These are phyloP conservation scores for Helotiales sp. DNA, from an alignment of 2,329 filamentous ascomycete species.

Conservation along the genomic window DNA sequence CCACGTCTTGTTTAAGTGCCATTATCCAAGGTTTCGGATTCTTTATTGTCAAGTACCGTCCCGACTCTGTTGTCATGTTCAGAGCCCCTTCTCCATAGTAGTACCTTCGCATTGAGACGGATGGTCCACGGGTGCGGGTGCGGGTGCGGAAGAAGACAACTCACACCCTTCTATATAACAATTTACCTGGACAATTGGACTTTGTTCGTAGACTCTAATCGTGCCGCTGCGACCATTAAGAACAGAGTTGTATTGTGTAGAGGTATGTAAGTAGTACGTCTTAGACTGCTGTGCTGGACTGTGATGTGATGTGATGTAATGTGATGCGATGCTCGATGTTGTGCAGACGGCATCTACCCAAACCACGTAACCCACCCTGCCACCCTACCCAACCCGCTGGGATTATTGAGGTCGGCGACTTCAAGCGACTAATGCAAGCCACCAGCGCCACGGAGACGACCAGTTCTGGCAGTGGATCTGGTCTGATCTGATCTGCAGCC, in stretches of 20 bases:
- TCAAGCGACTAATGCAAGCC: slow-evolving; percentile 3
- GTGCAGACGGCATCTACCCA: slow-evolving; percentile 5
- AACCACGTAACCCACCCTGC: background rate
- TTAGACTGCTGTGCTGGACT: too few species aligned
- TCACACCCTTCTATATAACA: background rate
- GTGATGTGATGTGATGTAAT: too few species aligned
- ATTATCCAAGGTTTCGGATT: background rate
- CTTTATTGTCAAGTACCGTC: background rate
- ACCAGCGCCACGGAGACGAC: background rate
- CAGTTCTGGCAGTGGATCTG: too few species aligned
- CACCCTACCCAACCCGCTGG: background rate
- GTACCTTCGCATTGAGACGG: too few species aligned
- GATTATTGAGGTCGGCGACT: slow-evolving; percentile 15
- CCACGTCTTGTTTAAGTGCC: background rate
- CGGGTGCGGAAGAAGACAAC: background rate
- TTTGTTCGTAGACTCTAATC: too few species aligned
- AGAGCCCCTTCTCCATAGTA: background rate
- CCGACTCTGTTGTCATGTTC: background rate
- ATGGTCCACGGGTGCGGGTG: background rate
- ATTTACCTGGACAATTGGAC: too few species aligned
- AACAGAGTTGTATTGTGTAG: too few species aligned
- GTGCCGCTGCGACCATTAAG: too few species aligned
- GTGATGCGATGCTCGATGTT: slow-evolving; percentile 11
- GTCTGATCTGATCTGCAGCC: background rate
- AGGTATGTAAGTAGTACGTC: too few species aligned